Evolutionary conservation across 371 early-diverging fungal genomes (phyloP), one percentile per base, ranked within the genome.

Genomic region (Zychaea mexicana): DNA sequence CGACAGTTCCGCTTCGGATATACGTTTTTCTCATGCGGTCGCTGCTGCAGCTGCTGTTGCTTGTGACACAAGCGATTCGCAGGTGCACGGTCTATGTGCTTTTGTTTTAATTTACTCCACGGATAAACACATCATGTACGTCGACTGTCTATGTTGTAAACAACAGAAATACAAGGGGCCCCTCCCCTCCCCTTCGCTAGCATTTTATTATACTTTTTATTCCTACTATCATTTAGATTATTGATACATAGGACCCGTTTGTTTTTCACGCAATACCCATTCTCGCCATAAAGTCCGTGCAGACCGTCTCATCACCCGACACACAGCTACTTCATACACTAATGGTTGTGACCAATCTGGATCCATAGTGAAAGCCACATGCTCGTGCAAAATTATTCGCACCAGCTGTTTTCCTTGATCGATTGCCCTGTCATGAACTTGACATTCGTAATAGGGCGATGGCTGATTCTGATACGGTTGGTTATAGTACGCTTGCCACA

Each of bases 281-380:
- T 49, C 49, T 24, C 3, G 19, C 49, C 49, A 49, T 24, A 49
- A 24, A 6, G 49, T 24, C 6, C 22, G 7, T 42, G 42, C 26
- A 24, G 49, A 5, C 13, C 49, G 49, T 9, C 49, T 19, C 49
- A 24, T 49, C 22, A 49, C 49, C 6, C 49, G 26, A 49, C 21
- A 49, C 22, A 49, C 49, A 24, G 49, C 49, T 12, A 70, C 42
- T 33, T 71, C 62, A 55, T 71, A 71, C 1, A 65, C 59, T 12
- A 67, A n/a, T 7, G 71, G 71, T n/a, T 64, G 54, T 15, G 64
- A 30, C 64, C 67, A 65, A 12, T 64, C 64, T 6, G 71, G 62
- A 36, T 71, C 65, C 39, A 61, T 60, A 17, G 55, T 60, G 33
- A 61, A 71, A 3, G 65, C 71, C n/a, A 71, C 12, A 15, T 59